Percentiles rank a stretch among this genome's conserved stretches.
Conservation (phyloP, 176 grass and related monocot genomes). For the Pontederia crassipes region DNA sequence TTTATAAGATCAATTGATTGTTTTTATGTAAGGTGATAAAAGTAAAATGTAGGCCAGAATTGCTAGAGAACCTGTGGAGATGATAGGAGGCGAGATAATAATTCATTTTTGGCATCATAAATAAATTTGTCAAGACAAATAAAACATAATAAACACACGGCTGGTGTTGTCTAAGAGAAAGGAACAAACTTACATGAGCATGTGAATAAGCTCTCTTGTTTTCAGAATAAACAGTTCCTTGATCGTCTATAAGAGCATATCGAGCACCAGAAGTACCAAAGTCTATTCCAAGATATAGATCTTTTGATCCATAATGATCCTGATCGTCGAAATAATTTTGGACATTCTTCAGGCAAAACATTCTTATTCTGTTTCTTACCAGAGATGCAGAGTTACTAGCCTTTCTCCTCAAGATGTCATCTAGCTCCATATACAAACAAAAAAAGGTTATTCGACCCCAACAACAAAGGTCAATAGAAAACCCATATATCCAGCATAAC, state of each 20-base stretch:
- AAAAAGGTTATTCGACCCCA: neutral
- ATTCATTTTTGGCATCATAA: neutral
- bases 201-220: slow-evolving; percentile 41
- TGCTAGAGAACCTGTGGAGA: slow-evolving; percentile 1
- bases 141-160: neutral
- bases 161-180: neutral
- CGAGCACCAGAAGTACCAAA: slow-evolving; percentile 72
- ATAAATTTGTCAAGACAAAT: neutral
- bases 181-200: slow-evolving; percentile 22
- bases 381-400: slow-evolving; percentile 4
- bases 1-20: too few species aligned
- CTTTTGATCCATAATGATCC: slow-evolving; percentile 1
- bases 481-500: too few species aligned
- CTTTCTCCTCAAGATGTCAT: slow-evolving; percentile 1
- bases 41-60: slow-evolving; percentile 2
- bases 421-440: neutral
- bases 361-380: slow-evolving; percentile 13
- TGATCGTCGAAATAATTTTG: slow-evolving; percentile 6
- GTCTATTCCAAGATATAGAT: slow-evolving; percentile 67
- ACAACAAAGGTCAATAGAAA: too few species aligned
- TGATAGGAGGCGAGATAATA: neutral
- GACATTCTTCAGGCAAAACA: neutral
- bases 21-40: neutral
- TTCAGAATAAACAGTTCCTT: slow-evolving; percentile 40
- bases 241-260: slow-evolving; percentile 61